phyloP scores from a whole-genome alignment of 2,329 filamentous ascomycete species.

The Diaporthe longicolla region DNA sequence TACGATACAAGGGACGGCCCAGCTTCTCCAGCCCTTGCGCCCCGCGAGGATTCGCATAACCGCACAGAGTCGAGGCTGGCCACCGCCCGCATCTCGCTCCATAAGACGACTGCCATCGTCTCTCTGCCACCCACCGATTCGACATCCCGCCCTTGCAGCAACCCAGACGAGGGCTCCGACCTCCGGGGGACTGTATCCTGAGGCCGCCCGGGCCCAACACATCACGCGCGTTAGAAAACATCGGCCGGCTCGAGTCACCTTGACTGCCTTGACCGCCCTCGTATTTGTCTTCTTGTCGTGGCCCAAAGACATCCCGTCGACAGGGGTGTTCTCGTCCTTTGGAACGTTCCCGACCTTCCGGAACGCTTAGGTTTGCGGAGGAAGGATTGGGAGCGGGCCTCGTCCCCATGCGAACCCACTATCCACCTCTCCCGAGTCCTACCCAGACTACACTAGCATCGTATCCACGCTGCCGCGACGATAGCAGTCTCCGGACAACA shows the following conservation, averaged over 20 bases:
- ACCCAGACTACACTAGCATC: neutral
- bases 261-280: conserved; percentile 16
- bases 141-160: neutral
- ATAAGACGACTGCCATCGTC: neutral
- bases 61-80: neutral
- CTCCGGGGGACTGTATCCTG: conserved; percentile 12
- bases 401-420: conserved; percentile 22
- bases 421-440: conserved; percentile 35
- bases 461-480: conserved; percentile 26
- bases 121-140: too few species aligned
- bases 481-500: conserved; percentile 20
- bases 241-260: conserved; percentile 35
- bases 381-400: conserved; percentile 33
- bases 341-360: conserved; percentile 35
- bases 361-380: conserved; percentile 31
- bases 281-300: conserved; percentile 29
- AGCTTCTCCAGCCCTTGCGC: conserved; percentile 14
- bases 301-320: conserved; percentile 15
- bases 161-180: conserved; percentile 1
- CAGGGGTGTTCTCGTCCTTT: conserved; percentile 30
- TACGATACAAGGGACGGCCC: conserved; percentile 22
- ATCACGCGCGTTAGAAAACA: conserved; percentile 1
- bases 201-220: conserved; percentile 11
- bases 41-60: conserved; percentile 2
- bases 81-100: neutral